These are phyloP conservation scores for Tephrocybe sp. DNA, from an alignment of 768 basidiomycete species.

Conservation along the genomic window DNA sequence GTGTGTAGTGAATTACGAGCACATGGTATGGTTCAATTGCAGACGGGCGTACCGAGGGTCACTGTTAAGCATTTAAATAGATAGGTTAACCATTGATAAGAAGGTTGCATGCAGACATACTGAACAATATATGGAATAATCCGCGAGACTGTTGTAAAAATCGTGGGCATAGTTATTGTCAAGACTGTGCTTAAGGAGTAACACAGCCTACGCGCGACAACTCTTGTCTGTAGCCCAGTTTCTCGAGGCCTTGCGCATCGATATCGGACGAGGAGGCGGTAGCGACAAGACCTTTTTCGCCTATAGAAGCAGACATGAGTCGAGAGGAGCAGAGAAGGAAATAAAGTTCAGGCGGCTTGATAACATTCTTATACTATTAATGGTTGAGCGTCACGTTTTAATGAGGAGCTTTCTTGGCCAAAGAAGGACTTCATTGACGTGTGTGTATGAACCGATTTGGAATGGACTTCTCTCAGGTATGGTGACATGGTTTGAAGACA, in stretches of 20 bases:
- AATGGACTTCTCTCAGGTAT: no score
- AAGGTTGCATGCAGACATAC: constrained; percentile 28
- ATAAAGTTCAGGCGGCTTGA: neutral
- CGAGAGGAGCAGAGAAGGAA: neutral
- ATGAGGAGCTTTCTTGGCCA: no score
- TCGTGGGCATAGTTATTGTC: no score
- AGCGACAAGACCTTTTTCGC: neutral
- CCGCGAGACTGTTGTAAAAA: constrained; percentile 42
- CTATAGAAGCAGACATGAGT: constrained; percentile 1
- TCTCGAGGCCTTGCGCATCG: constrained; percentile 36
- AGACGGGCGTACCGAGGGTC: constrained; percentile 39
- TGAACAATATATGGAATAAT: constrained; percentile 50
- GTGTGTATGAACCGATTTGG: no score
- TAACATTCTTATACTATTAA: neutral
- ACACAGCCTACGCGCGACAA: constrained; percentile 41
- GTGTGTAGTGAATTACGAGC: no score
- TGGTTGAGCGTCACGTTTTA: no score
- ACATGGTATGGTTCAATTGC: no score
- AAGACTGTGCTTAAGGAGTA: neutral
- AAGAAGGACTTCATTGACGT: no score
- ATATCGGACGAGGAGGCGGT: neutral
- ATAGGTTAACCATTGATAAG: no score
- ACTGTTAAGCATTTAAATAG: no score
- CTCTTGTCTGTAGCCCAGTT: constrained; percentile 55
- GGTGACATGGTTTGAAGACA: no score